These are phyloP conservation scores for Candida odintsovae DNA, from an alignment of 805 yeast genomes.

Conservation along the genomic window DNA sequence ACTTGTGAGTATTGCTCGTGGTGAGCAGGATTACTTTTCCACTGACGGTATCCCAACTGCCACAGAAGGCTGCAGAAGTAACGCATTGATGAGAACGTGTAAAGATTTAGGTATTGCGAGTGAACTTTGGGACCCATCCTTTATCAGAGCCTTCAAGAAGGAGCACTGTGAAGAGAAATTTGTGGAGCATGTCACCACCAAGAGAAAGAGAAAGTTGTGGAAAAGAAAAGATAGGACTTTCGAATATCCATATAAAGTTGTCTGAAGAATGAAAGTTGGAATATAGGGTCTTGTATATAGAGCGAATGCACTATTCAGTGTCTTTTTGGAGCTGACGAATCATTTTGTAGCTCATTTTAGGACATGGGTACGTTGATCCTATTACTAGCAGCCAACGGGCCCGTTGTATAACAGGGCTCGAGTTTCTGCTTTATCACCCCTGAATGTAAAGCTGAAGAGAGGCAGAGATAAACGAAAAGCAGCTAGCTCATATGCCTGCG, in stretches of 20 bases:
- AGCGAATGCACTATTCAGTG: not conserved
- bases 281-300: not conserved
- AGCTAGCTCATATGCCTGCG: no score
- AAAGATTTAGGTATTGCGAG: constrained; percentile 96
- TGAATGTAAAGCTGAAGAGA: no score
- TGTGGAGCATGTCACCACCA: constrained; percentile 77
- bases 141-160: constrained; percentile 64
- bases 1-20: constrained; percentile 86
- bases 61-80: constrained; percentile 93
- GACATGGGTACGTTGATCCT: no score
- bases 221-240: constrained; percentile 75
- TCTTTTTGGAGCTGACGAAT: not conserved
- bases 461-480: no score
- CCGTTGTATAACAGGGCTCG: no score
- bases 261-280: not conserved
- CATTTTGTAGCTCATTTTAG: not conserved
- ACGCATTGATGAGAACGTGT: constrained; percentile 96
- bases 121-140: constrained; percentile 95
- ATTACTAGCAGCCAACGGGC: no score
- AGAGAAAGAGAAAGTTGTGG: constrained; percentile 90
- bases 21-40: constrained; percentile 89
- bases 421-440: no score
- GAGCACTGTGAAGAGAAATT: constrained; percentile 72
- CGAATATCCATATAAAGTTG: constrained; percentile 75
- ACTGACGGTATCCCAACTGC: constrained; percentile 91